These are phyloP conservation scores for Leishmania tarentolae DNA, from an alignment of 208 protist genomes.

Conservation along the genomic window DNA sequence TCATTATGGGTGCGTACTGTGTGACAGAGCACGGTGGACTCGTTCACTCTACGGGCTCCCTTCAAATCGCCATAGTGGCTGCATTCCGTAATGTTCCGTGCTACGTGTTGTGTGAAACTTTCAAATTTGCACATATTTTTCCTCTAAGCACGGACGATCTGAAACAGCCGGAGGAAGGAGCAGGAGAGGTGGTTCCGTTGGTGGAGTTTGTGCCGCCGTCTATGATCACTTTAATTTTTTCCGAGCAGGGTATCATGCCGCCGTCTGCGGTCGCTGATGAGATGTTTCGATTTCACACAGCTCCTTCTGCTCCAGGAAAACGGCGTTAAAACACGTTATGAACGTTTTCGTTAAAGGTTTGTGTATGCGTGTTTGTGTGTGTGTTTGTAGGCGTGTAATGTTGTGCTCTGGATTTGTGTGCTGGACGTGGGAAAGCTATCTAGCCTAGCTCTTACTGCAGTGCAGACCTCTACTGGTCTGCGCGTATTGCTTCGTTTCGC, in stretches of 20 bases:
- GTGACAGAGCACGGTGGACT: conserved; percentile 99
- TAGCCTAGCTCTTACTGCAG: background rate
- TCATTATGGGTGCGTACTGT: conserved; percentile 97
- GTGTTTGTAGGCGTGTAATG: background rate
- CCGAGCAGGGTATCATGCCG: conserved; percentile 99
- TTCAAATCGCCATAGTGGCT: conserved; percentile 97
- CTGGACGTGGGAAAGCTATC: background rate
- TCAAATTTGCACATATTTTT: conserved; percentile 98
- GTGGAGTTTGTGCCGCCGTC: conserved; percentile 91
- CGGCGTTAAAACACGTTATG: conserved; percentile 26
- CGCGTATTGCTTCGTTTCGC: background rate
- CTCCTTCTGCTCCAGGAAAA: conserved; percentile 65
- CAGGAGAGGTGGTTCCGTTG: conserved; percentile 53
- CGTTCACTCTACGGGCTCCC: conserved; percentile 98
- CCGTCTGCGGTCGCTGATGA: conserved; percentile 98
- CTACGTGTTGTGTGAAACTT: conserved; percentile 98
- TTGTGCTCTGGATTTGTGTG: background rate
- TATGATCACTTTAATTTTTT: conserved; percentile 96
- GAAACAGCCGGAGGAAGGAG: conserved; percentile 59
- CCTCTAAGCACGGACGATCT: conserved; percentile 96
- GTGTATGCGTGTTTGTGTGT: background rate
- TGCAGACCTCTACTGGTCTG: background rate
- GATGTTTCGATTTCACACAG: conserved; percentile 94
- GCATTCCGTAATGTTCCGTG: conserved; percentile 96
- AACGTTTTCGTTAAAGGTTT: background rate